Conservation (phyloP, 192 early-diverging fungal species). For the Mortierella antarctica region DNA sequence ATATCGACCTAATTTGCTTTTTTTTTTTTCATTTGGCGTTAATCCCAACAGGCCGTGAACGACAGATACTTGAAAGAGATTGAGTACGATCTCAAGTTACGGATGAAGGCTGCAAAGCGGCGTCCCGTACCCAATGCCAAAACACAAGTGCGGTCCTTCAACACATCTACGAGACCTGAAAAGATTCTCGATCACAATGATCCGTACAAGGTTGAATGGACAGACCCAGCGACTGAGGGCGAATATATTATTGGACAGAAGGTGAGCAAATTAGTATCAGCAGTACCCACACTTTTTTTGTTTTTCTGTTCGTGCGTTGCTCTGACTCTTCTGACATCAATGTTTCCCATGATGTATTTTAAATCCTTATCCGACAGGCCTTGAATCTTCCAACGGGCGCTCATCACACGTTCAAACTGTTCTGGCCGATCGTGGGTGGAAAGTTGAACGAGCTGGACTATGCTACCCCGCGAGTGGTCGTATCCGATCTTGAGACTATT, state of each 20-base stretch:
- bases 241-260: constrained; percentile 71
- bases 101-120: constrained; percentile 86
- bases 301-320: no score
- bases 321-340: not conserved
- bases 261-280: constrained; percentile 45
- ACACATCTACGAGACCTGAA: constrained; percentile 70
- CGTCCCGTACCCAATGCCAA: constrained; percentile 80
- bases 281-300: not conserved
- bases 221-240: constrained; percentile 55
- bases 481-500: constrained; percentile 84
- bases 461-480: constrained; percentile 65
- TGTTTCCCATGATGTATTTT: not conserved
- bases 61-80: constrained; percentile 59
- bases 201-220: constrained; percentile 92
- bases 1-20: not conserved
- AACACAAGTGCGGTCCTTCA: constrained; percentile 78
- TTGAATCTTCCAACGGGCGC: constrained; percentile 57
- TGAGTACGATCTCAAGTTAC: constrained; percentile 76
- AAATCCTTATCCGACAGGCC: constrained; percentile 42
- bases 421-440: constrained; percentile 86
- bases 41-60: constrained; percentile 21
- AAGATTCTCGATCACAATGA: constrained; percentile 90
- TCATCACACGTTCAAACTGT: constrained; percentile 57
- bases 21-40: not conserved
- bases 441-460: constrained; percentile 83